Base-by-base conservation (phyloP, 345 rosid species). In the Acer campestre region DNA sequence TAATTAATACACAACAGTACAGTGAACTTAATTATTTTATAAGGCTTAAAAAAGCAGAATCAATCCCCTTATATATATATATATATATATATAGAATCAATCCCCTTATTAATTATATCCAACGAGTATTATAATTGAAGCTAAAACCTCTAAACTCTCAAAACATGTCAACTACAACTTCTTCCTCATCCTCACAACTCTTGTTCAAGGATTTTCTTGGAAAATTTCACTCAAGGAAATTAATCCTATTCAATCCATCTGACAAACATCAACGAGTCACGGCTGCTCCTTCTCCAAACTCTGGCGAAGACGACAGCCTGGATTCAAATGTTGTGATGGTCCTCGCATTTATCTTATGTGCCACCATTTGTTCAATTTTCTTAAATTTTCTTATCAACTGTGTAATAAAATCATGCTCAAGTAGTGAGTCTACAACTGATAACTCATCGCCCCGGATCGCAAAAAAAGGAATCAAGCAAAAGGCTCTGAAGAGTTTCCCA, bases 271-370 rank as follows among this genome's bases (percentile, higher is more conserved):
- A 81, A 61, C 76, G 78, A 48, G 38, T 20, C 10, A 3, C 82
- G 10, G 77, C 86, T 4, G 83, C 94, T 75, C 84, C 88, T 22
- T 68, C 88, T 56, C 61, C 86, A 62, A 79, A 75, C 51, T 1
- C 78, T 46, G 67, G 48, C 31, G 55, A 44, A 42, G 59, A 83
- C 74, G 80, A 74, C 87, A 75, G 77, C 81, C 85, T 92, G 71
- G 90, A 92, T 71, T 85, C 98, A 23, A 91, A 93, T 68, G 83
- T 95, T 64, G 86, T 89, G 42, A 89, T 93, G 87, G 89, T 90
- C 31, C 84, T 95, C 31, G 86, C 95, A 25, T 92, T 91, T 58
- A 92, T 95, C 73, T 31, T 92, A 17, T 93, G 94, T 70, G 98
- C 97, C 71, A 73, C 92, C 63, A 83, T 93, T 75, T 89, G 93